phyloP scores from a whole-genome alignment of 257 asterid species.

The Datura wrightii region DNA sequence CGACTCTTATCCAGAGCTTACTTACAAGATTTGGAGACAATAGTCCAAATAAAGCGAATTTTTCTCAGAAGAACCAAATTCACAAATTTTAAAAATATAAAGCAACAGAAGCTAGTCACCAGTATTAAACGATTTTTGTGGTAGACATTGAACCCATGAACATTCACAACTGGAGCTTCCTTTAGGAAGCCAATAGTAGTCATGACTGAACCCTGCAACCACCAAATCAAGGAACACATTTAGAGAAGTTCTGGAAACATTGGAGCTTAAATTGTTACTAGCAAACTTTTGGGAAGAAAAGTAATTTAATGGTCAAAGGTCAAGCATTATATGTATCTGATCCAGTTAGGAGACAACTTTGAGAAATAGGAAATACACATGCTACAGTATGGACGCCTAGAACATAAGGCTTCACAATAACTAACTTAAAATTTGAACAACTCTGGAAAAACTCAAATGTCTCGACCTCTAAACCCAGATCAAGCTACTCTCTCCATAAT shows the following conservation, averaged over 20 bases:
- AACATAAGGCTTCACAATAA: background rate
- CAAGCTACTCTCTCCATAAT: slow-evolving; percentile 6
- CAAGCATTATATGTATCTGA: background rate
- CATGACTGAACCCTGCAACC: slow-evolving; percentile 63
- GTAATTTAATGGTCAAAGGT: slow-evolving; percentile 11
- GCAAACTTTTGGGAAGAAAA: slow-evolving; percentile 5
- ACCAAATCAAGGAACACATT: background rate
- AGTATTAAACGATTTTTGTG: slow-evolving; percentile 91
- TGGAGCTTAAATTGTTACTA: slow-evolving; percentile 16
- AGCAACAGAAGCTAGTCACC: slow-evolving; percentile 54
- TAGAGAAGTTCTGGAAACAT: slow-evolving; percentile 16
- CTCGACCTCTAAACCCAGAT: background rate
- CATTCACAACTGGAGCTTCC: slow-evolving; percentile 84
- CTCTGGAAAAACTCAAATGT: background rate
- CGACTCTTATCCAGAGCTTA: background rate
- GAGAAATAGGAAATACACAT: slow-evolving; percentile 4
- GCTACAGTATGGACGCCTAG: background rate
- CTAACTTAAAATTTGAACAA: background rate
- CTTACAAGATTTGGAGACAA: background rate
- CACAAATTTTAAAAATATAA: slow-evolving; percentile 1
- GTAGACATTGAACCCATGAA: slow-evolving; percentile 96
- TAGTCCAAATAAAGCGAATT: background rate
- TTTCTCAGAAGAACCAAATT: slow-evolving; percentile 4
- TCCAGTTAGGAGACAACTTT: slow-evolving; percentile 1
- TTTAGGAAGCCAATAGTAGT: slow-evolving; percentile 89